Evolutionary conservation across 305 asterid genomes (phyloP), one percentile per base, ranked within the genome.

Genomic region (Rubia peregrina): DNA sequence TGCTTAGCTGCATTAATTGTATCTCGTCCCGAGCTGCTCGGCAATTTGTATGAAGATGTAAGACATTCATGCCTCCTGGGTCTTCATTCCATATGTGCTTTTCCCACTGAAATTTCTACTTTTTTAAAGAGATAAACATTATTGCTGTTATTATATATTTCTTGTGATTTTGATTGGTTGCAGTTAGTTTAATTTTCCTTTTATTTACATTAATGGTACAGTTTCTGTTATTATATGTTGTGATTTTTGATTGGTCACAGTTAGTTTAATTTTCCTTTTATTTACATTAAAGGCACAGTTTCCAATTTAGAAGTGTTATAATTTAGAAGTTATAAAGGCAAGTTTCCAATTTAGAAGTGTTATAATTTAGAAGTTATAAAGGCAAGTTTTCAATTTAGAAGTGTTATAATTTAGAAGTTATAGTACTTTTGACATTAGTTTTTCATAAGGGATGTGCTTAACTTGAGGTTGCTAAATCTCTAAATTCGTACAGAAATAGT

Each of bases 21-120:
- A 79, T 90, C 99, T 77, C 95, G 99, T 63, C 97, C 98, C 64
- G 99, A 92, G 87, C 87, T 95, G 92, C 97, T 95, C 68, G 83
- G 95, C 66, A 89, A 89, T 81, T 82, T 95, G 56, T 95, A 95
- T 51, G 92, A 86, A 76, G 97, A 95, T 98, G 99, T 95, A 75
- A 71, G 19, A 53, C 49, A 61, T 33, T 49, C 16, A 19, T 9
- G 7, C 14, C 19, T 62, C 6, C 40, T 36, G 6, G 0, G 6
- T 36, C 40, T 36, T 36, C 40, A 6, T 55, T 11, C 48, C 13
- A 13, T 38, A n/a, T 11, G 0, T 5, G 14, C 7, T 55, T n/a
- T 55, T 30, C 61, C 22, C 41, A 12, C 60, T 16, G 43, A 11
- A 41, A 11, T 55, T 53, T 2, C 33, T 22, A 5, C 24, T 55